A percentile compares a stretch with the other conserved stretches of the same genome.
These are phyloP conservation scores for Plasmodium ovale DNA, from an alignment of 169 alveolate species.

Conservation along the genomic window DNA sequence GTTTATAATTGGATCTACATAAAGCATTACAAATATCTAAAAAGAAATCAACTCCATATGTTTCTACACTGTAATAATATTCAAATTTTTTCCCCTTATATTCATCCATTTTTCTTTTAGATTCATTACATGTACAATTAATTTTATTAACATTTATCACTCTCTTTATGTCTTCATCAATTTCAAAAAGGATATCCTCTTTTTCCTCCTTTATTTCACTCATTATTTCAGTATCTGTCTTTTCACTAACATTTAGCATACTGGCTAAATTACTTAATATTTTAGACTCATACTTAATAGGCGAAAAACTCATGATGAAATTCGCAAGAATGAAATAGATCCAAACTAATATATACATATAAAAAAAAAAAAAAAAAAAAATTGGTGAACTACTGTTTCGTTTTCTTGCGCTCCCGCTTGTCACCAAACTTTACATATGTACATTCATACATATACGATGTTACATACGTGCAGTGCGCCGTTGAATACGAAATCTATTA, in stretches of 20 bases:
- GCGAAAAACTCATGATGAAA: conserved; percentile 47
- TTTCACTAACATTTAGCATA: conserved; percentile 63
- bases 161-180: conserved; percentile 70
- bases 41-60: conserved; percentile 71
- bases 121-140: conserved; percentile 73
- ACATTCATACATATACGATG: no score
- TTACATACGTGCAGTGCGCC: no score
- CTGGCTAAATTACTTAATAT: conserved; percentile 46
- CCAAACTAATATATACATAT: neutral
- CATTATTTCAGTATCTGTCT: conserved; percentile 44
- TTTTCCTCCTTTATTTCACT: conserved; percentile 51
- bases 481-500: no score
- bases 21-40: conserved; percentile 75
- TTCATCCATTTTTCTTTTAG: conserved; percentile 61
- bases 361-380: conserved; percentile 6
- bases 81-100: conserved; percentile 55
- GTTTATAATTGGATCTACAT: conserved; percentile 64
- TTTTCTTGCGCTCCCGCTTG: no score
- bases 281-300: conserved; percentile 60
- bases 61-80: conserved; percentile 56
- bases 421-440: no score
- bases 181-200: conserved; percentile 9
- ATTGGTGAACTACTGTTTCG: no score
- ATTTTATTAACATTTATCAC: conserved; percentile 53
- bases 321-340: neutral